A percentile compares a stretch with the other conserved stretches of the same genome.
Evolutionary conservation across 139 green algal genomes (phyloP).

Genomic region (Deuterostichococcus epilithicus): DNA sequence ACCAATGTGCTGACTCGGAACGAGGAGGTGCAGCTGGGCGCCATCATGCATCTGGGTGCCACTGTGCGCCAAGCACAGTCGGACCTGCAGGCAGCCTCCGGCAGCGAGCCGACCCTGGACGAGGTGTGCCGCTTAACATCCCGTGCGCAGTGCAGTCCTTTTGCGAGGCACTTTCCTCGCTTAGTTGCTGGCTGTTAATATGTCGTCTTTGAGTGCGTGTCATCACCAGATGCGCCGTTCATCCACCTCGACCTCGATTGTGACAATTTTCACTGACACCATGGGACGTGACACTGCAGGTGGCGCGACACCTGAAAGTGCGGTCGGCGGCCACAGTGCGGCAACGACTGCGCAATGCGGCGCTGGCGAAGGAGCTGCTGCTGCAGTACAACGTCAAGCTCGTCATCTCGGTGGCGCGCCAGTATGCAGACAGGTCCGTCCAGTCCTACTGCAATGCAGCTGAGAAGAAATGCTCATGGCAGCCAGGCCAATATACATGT

Average conservation of each 20-base stretch:
- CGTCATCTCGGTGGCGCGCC: conserved; percentile 30
- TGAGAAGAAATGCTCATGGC: too few relatives aligned
- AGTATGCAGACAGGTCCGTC: conserved; percentile 13
- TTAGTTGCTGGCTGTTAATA: not conserved
- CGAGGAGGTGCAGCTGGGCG: not conserved
- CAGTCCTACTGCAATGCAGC: not conserved
- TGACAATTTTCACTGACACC: not conserved
- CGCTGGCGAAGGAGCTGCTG: conserved; percentile 37
- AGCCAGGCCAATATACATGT: too few relatives aligned
- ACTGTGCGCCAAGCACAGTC: conserved; percentile 16
- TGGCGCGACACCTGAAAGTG: conserved; percentile 38
- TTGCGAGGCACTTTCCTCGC: not conserved
- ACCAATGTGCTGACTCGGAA: conserved; percentile 3
- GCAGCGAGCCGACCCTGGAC: conserved; percentile 21
- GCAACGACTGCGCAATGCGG: conserved; percentile 33
- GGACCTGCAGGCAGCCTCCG: conserved; percentile 13
- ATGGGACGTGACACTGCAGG: not conserved
- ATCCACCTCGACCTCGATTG: too few relatives aligned
- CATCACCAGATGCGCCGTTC: not conserved
- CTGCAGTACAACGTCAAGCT: conserved; percentile 49
- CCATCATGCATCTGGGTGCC: conserved; percentile 25
- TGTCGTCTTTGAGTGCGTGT: not conserved
- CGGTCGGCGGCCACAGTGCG: conserved; percentile 18
- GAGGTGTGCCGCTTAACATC: conserved; percentile 32
- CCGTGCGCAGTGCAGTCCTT: not conserved